phyloP scores from a whole-genome alignment of 805 yeast genomes.

The Schwanniomyces polymorphus region DNA sequence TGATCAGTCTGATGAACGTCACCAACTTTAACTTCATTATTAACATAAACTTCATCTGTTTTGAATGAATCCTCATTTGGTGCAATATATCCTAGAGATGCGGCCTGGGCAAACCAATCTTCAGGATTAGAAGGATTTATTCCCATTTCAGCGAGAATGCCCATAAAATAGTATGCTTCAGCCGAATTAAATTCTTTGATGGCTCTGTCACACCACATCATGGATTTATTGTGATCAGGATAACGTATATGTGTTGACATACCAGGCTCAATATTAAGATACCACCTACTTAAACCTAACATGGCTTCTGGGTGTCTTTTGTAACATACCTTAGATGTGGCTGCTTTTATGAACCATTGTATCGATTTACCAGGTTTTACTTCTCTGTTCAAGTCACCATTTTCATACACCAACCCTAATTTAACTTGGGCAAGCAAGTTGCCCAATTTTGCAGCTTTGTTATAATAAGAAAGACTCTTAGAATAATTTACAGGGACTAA shows the following conservation, averaged over 20 bases:
- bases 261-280: constrained; percentile 33
- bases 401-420: constrained; percentile 42
- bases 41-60: too few species aligned
- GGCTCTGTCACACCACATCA: constrained; percentile 45
- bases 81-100: constrained; percentile 22
- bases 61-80: background rate
- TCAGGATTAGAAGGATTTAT: constrained; percentile 23
- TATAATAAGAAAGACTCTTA: constrained; percentile 40
- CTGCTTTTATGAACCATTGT: constrained; percentile 45
- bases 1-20: too few species aligned
- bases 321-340: constrained; percentile 37
- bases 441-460: constrained; percentile 40
- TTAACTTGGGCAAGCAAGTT: constrained; percentile 42
- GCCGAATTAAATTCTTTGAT: constrained; percentile 36
- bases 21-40: too few species aligned
- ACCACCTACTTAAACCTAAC: constrained; percentile 46
- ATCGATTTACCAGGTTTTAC: constrained; percentile 41
- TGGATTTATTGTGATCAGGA: constrained; percentile 36
- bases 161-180: constrained; percentile 42
- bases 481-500: constrained; percentile 43
- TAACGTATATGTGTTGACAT: constrained; percentile 34
- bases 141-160: constrained; percentile 38
- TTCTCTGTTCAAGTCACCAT: constrained; percentile 41
- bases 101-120: constrained; percentile 34
- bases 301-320: constrained; percentile 46